These are phyloP conservation scores for Flaveria ramosissima DNA, from an alignment of 129 eudicot genomes.

Conservation along the genomic window DNA sequence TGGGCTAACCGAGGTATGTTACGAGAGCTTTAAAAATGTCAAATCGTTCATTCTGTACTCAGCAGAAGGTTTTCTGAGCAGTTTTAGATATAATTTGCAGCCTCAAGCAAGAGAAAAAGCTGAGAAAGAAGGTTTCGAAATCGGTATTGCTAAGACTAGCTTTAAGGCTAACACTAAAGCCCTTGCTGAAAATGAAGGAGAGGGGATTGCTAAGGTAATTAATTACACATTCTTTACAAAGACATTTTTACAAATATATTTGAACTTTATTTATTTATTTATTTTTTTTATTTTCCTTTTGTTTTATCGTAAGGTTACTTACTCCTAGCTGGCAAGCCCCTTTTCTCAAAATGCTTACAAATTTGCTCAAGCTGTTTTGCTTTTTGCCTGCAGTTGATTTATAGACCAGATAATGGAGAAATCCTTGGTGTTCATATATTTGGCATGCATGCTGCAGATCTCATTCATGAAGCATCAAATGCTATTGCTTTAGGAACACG, in stretches of 20 bases:
- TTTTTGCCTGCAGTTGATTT: slow-evolving; percentile 65
- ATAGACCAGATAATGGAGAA: slow-evolving; percentile 97
- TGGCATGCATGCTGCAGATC: slow-evolving; percentile 98
- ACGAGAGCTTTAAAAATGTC: neutral
- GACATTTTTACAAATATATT: slow-evolving; percentile 3
- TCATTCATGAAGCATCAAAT: slow-evolving; percentile 96
- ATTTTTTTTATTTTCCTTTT: neutral
- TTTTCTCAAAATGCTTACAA: neutral
- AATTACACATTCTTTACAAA: neutral
- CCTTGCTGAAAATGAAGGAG: slow-evolving; percentile 99
- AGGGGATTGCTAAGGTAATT: slow-evolving; percentile 93
- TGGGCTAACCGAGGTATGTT: slow-evolving; percentile 89
- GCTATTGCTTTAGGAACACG: slow-evolving; percentile 95
- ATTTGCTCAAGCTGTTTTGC: slow-evolving; percentile 20
- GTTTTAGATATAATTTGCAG: slow-evolving; percentile 43
- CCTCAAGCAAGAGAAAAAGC: slow-evolving; percentile 98
- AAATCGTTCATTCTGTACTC: neutral
- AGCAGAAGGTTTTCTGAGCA: slow-evolving; percentile 18
- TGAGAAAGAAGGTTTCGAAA: slow-evolving; percentile 94
- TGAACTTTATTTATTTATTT: too few relatives aligned
- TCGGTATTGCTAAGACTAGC: slow-evolving; percentile 87
- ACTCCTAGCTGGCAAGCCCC: neutral
- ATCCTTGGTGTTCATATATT: slow-evolving; percentile 98
- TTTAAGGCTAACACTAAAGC: slow-evolving; percentile 99
- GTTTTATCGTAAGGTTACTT: slow-evolving; percentile 5